Evolutionary conservation across 2,329 filamentous ascomycete species (phyloP), one percentile per base, ranked within the genome.

Genomic region (Pseudogymnoascus verrucosus): DNA sequence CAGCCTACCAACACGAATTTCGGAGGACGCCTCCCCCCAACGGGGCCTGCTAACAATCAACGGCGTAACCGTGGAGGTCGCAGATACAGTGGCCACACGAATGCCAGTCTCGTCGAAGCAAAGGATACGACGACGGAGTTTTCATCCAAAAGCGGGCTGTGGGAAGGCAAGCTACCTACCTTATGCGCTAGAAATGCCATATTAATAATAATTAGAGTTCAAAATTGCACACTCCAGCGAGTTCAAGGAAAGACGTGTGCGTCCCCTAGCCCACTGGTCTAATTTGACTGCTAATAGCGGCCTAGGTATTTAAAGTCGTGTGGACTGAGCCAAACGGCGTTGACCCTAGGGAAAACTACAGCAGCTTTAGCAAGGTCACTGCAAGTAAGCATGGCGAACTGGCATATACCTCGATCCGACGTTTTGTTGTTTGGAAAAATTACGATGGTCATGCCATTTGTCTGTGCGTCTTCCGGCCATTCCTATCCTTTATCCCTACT

Each of bases 231-330:
- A 3, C 28, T 19, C 26, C 5, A 19, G 3, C 1, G 5, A 19
- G 1, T 57, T 57, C 2, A 11, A 12, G 28, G 1, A 1, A 4
- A 11, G 51, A 34, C 14, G 12, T 34, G 51, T 57, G 5, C n/a
- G 51, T 57, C 11, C 2, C 19, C 36, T 31, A 4, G 6, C n/a
- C 4, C 0, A 10, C 7, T 8, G 16, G 34, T 6, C 4, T 5
- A 4, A 1, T 57, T 19, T 7, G 21, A 14, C 10, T 21, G 57
- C 39, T 44, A 34, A 34, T 26, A 12, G 14, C 4, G 37, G 37
- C 12, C 31, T 31, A 68, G 67, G 61, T 68, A 5, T 67, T 68
- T 51, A 68, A 66, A 62, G 63, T 68, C 1, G 34, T 67, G 6
- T 68, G 66, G 66, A 39, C n/a, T 51, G 67, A 68, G 31, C 66